Base-by-base conservation (phyloP, 495 filamentous ascomycete genomes). In the Thermochaetoides thermophila region DNA sequence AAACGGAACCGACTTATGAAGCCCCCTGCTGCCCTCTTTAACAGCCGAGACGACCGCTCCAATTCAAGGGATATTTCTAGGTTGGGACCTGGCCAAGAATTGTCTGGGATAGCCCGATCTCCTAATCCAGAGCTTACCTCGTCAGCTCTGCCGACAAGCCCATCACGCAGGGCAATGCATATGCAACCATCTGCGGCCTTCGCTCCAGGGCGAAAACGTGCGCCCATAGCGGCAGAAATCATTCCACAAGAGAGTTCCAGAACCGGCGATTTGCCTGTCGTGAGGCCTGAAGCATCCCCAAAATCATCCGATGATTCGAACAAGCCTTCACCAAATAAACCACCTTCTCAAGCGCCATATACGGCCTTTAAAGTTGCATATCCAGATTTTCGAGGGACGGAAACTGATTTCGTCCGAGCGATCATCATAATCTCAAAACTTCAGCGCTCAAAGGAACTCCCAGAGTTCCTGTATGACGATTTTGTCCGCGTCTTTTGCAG, bases 401-500 rank as follows among this genome's bases (percentile, higher is more conserved):
- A 66, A 7, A 36, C 31, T 0, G 60, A 71, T 37, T 83, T 83
- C 31, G 43, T 66, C 1, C 51, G 60, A 10, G 55, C 68, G 1
- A 70, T 76, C 34, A 52, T 59, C 7, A 70, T 65, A 33, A 53
- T 84, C 7, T 54, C 66, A 16, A 47, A 54, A 15, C 56, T 77
- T 13, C 46, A 59, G 10, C 44, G 51, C 15, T 35, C 47, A 8
- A 62, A 52, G 5, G 23, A 52, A 12, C 35, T 75, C 17, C 37
- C 60, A 15, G 40, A 60, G 15, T 70, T 59, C 24, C 38, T 78
- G 0, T 83, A 72, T 52, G 79, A 84, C 46, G 78, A 84, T 36
- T 79, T 79, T 43, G 60, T 84, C 33, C 55, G 64, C 10, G 57
- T 61, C 3, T 63, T 61, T 39, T 49, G 53, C n/a, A 37, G 46